Base-by-base conservation (phyloP, 2,329 filamentous ascomycete species). In the Helotiales sp. region DNA sequence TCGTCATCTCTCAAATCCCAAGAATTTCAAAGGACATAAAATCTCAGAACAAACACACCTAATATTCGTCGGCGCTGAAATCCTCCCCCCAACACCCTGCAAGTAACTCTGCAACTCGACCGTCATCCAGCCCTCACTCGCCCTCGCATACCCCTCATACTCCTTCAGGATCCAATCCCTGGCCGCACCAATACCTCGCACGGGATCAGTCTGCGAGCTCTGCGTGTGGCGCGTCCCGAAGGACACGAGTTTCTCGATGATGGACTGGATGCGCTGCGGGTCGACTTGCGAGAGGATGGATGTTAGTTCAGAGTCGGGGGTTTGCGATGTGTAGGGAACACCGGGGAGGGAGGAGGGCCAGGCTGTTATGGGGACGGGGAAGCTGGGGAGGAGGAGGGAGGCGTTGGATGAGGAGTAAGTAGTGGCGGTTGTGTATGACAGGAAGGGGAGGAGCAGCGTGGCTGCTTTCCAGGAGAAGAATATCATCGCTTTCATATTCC, bases 191-290 rank as follows among this genome's bases (percentile, higher is more conserved):
- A 88, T 87, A 1, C 86, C 86, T 5, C 82, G 78, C 1, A 79
- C 82, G 3, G 80, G 80, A 37, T 81, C 81, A 66, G 83, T 86
- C 69, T 86, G 84, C 1, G 77, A 79, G 5, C 84, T 86, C 0
- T 87, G 77, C 0, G 86, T 87, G 72, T 87, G 85, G 7, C 86
- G 80, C 5, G 86, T 88, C 30, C 84, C 85, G 69, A 87, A 88
- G 17, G 80, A 82, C 3, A 84, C 85, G 0, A 88, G 81, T 69
- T 83, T 87, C 61, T 78, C 77, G 69, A 88, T 83, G 65, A 79
- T 85, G 8, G 79, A 77, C 71, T 86, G 77, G 69, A 88, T 83
- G 50, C 82, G 81, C 1, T 77, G 73, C 4, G 83, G 71, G 20
- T 67, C 65, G 37, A 73, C 63, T 40, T 70, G 49, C 3, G 43